These are phyloP conservation scores for Galerina marginata DNA, from an alignment of 768 basidiomycete genomes.

Conservation along the genomic window DNA sequence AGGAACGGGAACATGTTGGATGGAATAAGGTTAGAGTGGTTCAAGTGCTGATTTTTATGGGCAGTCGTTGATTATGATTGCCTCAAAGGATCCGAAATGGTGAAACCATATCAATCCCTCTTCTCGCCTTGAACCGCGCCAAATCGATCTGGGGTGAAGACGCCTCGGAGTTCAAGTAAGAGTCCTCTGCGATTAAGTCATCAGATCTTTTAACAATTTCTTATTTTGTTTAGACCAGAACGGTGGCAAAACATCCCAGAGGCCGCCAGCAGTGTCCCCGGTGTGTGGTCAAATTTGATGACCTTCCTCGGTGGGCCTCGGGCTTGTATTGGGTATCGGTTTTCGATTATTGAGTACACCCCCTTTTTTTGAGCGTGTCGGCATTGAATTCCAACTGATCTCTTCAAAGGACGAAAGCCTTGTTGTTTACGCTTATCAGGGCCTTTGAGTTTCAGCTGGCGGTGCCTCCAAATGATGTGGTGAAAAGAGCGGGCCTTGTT, in stretches of 20 bases:
- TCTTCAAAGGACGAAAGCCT: constrained; percentile 33
- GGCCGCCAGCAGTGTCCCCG: constrained; percentile 52
- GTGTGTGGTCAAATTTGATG: constrained; percentile 63
- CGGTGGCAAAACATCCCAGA: constrained; percentile 61
- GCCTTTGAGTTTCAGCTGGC: constrained; percentile 57
- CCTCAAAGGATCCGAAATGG: constrained; percentile 44
- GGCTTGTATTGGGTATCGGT: constrained; percentile 73
- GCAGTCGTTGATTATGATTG: background rate
- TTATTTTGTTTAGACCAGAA: constrained; percentile 54
- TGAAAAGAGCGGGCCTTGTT: constrained; percentile 41
- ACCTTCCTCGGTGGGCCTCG: constrained; percentile 70
- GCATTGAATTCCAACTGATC: background rate
- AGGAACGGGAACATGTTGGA: constrained; percentile 44
- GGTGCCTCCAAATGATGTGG: constrained; percentile 43
- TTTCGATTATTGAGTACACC: constrained; percentile 63
- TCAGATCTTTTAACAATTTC: background rate
- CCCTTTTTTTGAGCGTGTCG: background rate
- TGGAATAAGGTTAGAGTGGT: constrained; percentile 31
- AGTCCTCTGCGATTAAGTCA: background rate
- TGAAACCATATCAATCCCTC: constrained; percentile 52
- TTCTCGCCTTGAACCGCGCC: constrained; percentile 56
- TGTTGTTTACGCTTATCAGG: constrained; percentile 35
- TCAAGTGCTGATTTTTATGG: background rate
- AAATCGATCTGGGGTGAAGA: constrained; percentile 68
- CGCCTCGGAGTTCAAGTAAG: constrained; percentile 62